phyloP scores from a whole-genome alignment of 208 protist species.

The Borovskyia barvae region DNA sequence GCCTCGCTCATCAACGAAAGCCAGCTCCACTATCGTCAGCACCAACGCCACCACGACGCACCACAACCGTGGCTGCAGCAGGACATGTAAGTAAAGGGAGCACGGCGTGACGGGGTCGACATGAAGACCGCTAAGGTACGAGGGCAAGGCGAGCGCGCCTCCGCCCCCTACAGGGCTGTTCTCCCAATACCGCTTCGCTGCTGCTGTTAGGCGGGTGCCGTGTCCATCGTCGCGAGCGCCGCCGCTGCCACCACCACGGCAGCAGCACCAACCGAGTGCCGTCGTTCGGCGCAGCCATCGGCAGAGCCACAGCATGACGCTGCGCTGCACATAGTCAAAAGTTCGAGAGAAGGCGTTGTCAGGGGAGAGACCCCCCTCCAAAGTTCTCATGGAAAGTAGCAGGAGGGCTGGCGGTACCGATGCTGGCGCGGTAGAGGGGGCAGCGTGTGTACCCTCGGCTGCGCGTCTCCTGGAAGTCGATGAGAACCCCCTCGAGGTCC shows the following conservation, averaged over 20 bases:
- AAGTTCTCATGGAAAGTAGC: background rate
- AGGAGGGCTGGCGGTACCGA: background rate
- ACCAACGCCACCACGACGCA: slow-evolving; percentile 30
- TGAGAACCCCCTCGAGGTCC: too few species aligned
- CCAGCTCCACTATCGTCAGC: slow-evolving; percentile 50
- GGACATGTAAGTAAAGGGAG: slow-evolving; percentile 11
- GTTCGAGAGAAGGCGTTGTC: slow-evolving; percentile 23
- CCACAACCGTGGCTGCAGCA: slow-evolving; percentile 44
- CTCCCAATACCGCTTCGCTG: background rate
- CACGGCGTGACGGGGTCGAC: background rate
- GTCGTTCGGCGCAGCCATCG: background rate
- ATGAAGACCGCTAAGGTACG: background rate
- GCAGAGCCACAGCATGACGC: slow-evolving; percentile 10
- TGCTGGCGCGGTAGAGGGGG: background rate
- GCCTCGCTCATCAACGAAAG: slow-evolving; percentile 28
- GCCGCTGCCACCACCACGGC: background rate
- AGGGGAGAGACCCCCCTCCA: slow-evolving; percentile 24
- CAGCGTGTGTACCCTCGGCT: too few species aligned
- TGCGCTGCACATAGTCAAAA: slow-evolving; percentile 22
- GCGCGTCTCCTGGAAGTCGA: too few species aligned
- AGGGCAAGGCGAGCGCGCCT: background rate
- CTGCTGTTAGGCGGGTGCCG: too few species aligned
- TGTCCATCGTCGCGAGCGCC: background rate
- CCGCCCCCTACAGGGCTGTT: background rate
- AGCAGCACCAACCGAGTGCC: background rate